These are phyloP conservation scores for Pseudoscleropodium purum DNA, from an alignment of 225 moss, liverwort and hornwort species.

Conservation along the genomic window DNA sequence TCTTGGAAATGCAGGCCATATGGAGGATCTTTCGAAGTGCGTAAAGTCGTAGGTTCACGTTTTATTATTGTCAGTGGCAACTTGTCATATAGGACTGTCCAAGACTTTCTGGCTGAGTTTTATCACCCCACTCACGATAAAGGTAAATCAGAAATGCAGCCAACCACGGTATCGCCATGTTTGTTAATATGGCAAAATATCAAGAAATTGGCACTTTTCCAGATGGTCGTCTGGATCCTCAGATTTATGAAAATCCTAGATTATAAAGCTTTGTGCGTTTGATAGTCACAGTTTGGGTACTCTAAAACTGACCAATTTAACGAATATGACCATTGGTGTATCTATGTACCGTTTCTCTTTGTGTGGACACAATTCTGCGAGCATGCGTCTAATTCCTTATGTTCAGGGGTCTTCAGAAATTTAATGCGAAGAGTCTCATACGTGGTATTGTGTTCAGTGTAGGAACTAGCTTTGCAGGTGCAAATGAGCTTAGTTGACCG, in stretches of 20 bases:
- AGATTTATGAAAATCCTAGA: not conserved
- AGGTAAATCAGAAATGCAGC: constrained; percentile 39
- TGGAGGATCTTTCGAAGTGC: constrained; percentile 71
- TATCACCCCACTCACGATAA: constrained; percentile 71
- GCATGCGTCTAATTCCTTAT: not conserved
- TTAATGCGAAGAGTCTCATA: not conserved
- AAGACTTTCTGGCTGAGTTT: constrained; percentile 82
- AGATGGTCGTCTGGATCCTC: not conserved
- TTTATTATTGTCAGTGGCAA: constrained; percentile 87
- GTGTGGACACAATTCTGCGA: not conserved
- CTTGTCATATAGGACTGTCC: constrained; percentile 64
- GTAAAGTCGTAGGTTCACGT: constrained; percentile 81
- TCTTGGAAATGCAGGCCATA: constrained; percentile 54
- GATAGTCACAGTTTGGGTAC: not conserved
- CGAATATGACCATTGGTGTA: not conserved
- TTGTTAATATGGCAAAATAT: not conserved
- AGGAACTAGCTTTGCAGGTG: not conserved
- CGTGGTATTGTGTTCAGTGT: not conserved
- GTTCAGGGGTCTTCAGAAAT: not conserved
- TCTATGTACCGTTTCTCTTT: not conserved
- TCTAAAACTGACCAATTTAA: not conserved
- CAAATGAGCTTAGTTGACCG: not conserved
- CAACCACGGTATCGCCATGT: not conserved
- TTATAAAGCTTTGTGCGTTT: not conserved
- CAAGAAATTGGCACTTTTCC: not conserved